Base-by-base conservation (phyloP, 2,329 filamentous ascomycete genomes). In the Pseudogymnoascus sp. region DNA sequence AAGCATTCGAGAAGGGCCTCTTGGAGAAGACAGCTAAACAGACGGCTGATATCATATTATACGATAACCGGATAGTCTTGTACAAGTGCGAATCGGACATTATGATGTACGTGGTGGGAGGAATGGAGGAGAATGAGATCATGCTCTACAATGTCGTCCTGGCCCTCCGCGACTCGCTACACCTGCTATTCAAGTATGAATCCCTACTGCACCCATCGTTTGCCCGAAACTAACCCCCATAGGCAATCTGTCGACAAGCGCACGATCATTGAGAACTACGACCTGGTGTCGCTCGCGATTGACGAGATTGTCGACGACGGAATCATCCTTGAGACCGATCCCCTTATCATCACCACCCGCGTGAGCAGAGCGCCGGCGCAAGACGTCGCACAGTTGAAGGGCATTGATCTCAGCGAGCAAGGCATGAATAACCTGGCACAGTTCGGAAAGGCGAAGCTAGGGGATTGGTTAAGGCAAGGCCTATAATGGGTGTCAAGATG, bases 31-130 rank as follows among this genome's bases (percentile, higher is more conserved):
- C 94, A 14, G 88, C 89, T 67, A 99, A 97, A 81, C 91, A 95
- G 78, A 92, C 85, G 12, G 91, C 89, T 69, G 94, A 97, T 77
- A 94, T 99, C 70, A 95, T 99, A 68, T 85, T 99, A 61, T 97
- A 97, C 77, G 94, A 99, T 77, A 95, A 95, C 78, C 86, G 91
- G 70, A 88, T 99, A 64, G 91, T 97, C 61, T 87, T 97, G 59
- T 99, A 97, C 82, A 99, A 99, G 85, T 89, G 89, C 78, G 94
- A 99, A 80, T 91, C 90, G 68, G 94, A 99, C 75, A 89, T 97
- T 62, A 97, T 97, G 88, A 84, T 90, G 50, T 97, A 97, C 74
- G 89, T 97, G 25, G 90, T 99, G 9, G 93, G 93, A 66, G 86
- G 87, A 60, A 82, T 90, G 60, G 91, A 97, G 60, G 94, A 99